Conservation (phyloP, 345 rosid species). For the Acer negundo region DNA sequence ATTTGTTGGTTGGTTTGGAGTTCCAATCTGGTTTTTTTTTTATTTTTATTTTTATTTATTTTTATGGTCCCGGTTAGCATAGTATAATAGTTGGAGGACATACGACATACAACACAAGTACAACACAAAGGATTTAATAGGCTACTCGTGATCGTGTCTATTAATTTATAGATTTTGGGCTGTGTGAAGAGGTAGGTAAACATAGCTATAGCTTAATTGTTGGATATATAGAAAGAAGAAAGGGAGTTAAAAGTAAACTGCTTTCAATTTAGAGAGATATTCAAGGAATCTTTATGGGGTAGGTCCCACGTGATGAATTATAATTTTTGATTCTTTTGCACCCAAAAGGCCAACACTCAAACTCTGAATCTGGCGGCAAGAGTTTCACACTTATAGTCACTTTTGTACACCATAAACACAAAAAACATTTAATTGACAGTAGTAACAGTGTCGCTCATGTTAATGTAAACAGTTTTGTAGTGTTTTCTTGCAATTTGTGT, state of each 20-base stretch:
- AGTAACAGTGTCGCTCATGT: too few species aligned
- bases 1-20: not conserved
- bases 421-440: not conserved
- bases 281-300: not conserved
- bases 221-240: not conserved
- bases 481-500: too few species aligned
- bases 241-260: not conserved
- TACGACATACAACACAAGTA: not conserved
- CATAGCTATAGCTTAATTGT: not conserved
- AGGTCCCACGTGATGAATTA: not conserved
- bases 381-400: not conserved
- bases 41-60: too few species aligned
- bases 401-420: not conserved
- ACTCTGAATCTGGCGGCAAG: not conserved
- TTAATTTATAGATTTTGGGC: not conserved
- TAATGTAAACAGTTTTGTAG: not conserved
- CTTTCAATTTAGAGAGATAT: not conserved
- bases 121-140: not conserved
- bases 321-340: not conserved
- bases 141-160: not conserved
- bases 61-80: not conserved
- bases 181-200: not conserved
- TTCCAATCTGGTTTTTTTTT: not conserved
- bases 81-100: not conserved
- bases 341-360: not conserved